These are phyloP conservation scores for Starmerella geochares DNA, from an alignment of 805 yeast species.

Conservation along the genomic window DNA sequence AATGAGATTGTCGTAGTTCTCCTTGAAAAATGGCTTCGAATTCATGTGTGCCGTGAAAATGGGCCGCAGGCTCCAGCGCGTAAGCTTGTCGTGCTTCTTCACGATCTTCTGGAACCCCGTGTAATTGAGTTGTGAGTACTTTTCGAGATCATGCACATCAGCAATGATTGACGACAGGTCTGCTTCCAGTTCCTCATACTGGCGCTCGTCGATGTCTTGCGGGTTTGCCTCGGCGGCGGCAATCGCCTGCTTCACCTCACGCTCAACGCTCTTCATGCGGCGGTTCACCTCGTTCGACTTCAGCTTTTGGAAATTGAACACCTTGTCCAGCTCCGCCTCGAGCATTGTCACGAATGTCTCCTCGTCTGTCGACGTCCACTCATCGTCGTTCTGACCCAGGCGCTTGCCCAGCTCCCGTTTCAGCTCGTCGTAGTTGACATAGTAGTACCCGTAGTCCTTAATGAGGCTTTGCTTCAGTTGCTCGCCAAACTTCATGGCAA, in stretches of 20 bases:
- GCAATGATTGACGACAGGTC: constrained; percentile 82
- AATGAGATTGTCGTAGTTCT: constrained; percentile 79
- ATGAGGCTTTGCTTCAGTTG: constrained; percentile 80
- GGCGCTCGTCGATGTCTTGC: constrained; percentile 44
- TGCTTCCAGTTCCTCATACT: constrained; percentile 63
- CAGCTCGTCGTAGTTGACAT: constrained; percentile 82
- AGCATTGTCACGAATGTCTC: constrained; percentile 65
- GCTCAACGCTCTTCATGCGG: constrained; percentile 73
- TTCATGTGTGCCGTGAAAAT: constrained; percentile 87
- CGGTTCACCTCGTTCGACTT: constrained; percentile 78
- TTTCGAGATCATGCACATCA: constrained; percentile 93
- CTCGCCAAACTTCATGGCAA: constrained; percentile 88
- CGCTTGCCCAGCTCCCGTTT: constrained; percentile 70
- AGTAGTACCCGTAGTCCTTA: constrained; percentile 82
- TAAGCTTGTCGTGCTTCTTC: constrained; percentile 90
- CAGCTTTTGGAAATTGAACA: constrained; percentile 79
- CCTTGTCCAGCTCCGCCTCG: constrained; percentile 84
- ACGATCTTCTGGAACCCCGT: constrained; percentile 95
- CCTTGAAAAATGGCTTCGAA: constrained; percentile 91
- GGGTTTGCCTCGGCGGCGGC: constrained; percentile 35
- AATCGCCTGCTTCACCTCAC: constrained; percentile 54
- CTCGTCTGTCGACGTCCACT: constrained; percentile 72
- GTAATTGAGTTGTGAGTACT: constrained; percentile 84
- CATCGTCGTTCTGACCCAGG: constrained; percentile 41
- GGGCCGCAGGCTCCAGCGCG: constrained; percentile 72